A percentile compares a stretch with the other conserved stretches of the same genome.
These are phyloP conservation scores for Spergularia bocconei DNA, from an alignment of 148 eudicot genomes.

Conservation along the genomic window DNA sequence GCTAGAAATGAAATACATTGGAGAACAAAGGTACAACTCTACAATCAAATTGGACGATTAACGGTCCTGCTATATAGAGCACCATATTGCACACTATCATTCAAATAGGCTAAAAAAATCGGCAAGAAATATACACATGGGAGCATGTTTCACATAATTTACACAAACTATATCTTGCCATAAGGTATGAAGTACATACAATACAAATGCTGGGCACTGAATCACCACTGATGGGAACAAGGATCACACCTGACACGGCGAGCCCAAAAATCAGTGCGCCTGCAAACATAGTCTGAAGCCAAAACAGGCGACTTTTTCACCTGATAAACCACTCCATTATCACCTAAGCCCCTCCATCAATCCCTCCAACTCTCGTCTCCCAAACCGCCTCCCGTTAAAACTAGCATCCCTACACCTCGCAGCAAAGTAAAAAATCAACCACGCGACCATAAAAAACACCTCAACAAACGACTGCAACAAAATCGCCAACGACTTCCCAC, in stretches of 20 bases:
- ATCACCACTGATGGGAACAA: constrained; percentile 16
- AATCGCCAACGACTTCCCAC: constrained; percentile 49
- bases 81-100: constrained; percentile 16
- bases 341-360: constrained; percentile 55
- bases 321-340: constrained; percentile 23
- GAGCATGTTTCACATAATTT: constrained; percentile 24
- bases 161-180: constrained; percentile 27
- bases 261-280: constrained; percentile 20
- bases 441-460: constrained; percentile 85
- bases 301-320: constrained; percentile 26
- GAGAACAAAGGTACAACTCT: constrained; percentile 8
- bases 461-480: constrained; percentile 63
- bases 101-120: constrained; percentile 22
- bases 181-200: constrained; percentile 30
- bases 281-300: constrained; percentile 19
- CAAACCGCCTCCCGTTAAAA: constrained; percentile 71
- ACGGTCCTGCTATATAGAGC: constrained; percentile 16
- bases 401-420: constrained; percentile 62
- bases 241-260: constrained; percentile 11
- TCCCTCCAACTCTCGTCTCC: constrained; percentile 72
- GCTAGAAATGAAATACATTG: constrained; percentile 14
- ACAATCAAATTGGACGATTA: constrained; percentile 1
- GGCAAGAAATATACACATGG: constrained; percentile 35
- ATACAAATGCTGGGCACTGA: constrained; percentile 20
- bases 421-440: constrained; percentile 75